Percentiles rank a stretch among this genome's conserved stretches.
Evolutionary conservation across 75 land plant species (phyloP).

Genomic region (Cupressus sempervirens): DNA sequence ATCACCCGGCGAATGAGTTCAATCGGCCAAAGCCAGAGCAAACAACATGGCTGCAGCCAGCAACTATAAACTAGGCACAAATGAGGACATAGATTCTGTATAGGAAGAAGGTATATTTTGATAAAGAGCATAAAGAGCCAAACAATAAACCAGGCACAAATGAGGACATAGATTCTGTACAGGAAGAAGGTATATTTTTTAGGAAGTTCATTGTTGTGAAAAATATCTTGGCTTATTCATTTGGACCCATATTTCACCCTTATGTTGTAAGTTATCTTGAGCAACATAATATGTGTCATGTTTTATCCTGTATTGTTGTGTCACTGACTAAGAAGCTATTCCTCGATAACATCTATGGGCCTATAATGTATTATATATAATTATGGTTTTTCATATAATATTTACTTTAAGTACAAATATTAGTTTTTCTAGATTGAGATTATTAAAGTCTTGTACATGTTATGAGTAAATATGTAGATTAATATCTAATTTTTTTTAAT

Average conservation of each 20-base stretch:
- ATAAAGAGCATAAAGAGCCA: not conserved
- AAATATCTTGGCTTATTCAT: conserved; percentile 5
- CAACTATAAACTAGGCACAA: not conserved
- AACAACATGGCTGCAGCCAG: too few relatives aligned
- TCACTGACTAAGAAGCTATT: not conserved
- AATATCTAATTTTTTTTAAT: not conserved
- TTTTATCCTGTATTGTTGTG: not conserved
- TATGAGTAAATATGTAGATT: not conserved
- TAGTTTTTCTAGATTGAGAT: too few relatives aligned
- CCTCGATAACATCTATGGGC: not conserved
- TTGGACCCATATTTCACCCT: conserved; percentile 3
- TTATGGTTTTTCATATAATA: not conserved
- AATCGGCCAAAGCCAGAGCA: too few relatives aligned
- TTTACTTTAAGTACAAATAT: not conserved
- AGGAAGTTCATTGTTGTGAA: not conserved
- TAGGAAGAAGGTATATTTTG: conserved; percentile 2
- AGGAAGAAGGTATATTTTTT: conserved; percentile 1
- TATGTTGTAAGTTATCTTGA: conserved; percentile 3
- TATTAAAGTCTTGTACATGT: too few relatives aligned
- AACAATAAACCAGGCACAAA: not conserved
- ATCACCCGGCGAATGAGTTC: too few relatives aligned
- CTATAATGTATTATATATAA: not conserved
- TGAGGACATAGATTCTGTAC: conserved; percentile 6
- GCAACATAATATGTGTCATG: not conserved
- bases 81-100: conserved; percentile 2